phyloP scores from a whole-genome alignment of 352 stramenopile species.

The Pythium pyrilobum region DNA sequence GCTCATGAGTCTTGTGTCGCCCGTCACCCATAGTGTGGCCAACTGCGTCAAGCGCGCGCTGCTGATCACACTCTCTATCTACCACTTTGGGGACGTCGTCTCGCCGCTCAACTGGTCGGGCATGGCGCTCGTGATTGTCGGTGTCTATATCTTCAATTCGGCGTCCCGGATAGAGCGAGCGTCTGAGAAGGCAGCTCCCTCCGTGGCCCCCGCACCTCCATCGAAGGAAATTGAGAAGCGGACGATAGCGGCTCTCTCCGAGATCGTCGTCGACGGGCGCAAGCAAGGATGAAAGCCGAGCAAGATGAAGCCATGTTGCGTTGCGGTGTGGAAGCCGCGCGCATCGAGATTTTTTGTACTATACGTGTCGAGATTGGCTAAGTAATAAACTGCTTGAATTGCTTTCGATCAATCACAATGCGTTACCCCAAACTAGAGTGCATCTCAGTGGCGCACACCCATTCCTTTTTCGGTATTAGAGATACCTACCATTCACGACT shows the following conservation, averaged over 20 bases:
- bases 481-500: too few relatives aligned
- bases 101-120: conserved; percentile 79
- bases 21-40: conserved; percentile 87
- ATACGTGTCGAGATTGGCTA: conserved; percentile 3
- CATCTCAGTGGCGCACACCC: too few relatives aligned
- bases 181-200: conserved; percentile 19
- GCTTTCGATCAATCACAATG: neutral
- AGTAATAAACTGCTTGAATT: conserved; percentile 3
- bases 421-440: too few relatives aligned
- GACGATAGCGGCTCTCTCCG: conserved; percentile 51
- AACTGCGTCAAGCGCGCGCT: conserved; percentile 90
- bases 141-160: conserved; percentile 86
- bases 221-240: conserved; percentile 34
- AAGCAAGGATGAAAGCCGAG: conserved; percentile 21
- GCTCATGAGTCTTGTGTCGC: conserved; percentile 89
- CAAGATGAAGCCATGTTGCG: conserved; percentile 9
- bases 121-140: conserved; percentile 83
- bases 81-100: conserved; percentile 84
- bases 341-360: conserved; percentile 6
- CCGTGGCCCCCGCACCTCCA: conserved; percentile 21
- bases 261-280: conserved; percentile 50
- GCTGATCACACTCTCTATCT: conserved; percentile 89
- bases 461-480: too few relatives aligned
- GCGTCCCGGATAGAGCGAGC: conserved; percentile 59
- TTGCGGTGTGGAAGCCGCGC: neutral